Conservation (phyloP, 2,329 filamentous ascomycete species). For the Ampelomyces quisqualis region DNA sequence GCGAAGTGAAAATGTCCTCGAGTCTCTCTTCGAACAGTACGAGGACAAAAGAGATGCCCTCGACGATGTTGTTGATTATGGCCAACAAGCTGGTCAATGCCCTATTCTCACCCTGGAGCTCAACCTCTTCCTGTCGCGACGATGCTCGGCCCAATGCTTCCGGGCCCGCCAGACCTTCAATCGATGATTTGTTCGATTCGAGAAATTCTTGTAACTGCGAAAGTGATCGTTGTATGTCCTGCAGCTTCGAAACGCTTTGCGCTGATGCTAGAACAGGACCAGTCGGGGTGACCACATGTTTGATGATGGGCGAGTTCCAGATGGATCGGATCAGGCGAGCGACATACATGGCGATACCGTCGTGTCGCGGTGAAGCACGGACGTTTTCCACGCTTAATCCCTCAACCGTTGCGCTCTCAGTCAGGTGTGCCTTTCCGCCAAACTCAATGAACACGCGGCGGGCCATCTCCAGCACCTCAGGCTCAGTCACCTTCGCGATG, state of each 20-base stretch:
- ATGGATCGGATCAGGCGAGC: slow-evolving; percentile 83
- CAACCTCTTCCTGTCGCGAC: slow-evolving; percentile 86
- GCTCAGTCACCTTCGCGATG: slow-evolving; percentile 71
- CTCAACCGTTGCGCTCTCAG: slow-evolving; percentile 69
- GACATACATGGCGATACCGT: slow-evolving; percentile 84
- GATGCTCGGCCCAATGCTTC: slow-evolving; percentile 76
- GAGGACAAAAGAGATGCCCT: slow-evolving; percentile 93
- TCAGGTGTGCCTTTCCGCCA: slow-evolving; percentile 81
- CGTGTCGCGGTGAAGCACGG: slow-evolving; percentile 82
- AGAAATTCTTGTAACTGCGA: slow-evolving; percentile 80
- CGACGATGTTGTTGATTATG: slow-evolving; percentile 85
- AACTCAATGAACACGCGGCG: slow-evolving; percentile 88
- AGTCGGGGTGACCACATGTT: slow-evolving; percentile 54
- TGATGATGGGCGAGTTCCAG: slow-evolving; percentile 79
- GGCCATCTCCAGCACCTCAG: slow-evolving; percentile 80
- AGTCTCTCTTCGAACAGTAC: slow-evolving; percentile 94
- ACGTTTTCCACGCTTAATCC: slow-evolving; percentile 75
- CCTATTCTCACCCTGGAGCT: slow-evolving; percentile 90
- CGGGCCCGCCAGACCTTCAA: slow-evolving; percentile 90
- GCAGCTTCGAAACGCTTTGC: slow-evolving; percentile 67
- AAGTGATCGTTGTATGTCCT: slow-evolving; percentile 75
- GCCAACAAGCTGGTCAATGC: slow-evolving; percentile 83
- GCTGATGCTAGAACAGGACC: slow-evolving; percentile 67
- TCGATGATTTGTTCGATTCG: slow-evolving; percentile 82
- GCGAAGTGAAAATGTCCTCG: slow-evolving; percentile 76